These are phyloP conservation scores for Umbelopsis sp. DNA, from an alignment of 371 early-diverging fungal species.

Conservation along the genomic window DNA sequence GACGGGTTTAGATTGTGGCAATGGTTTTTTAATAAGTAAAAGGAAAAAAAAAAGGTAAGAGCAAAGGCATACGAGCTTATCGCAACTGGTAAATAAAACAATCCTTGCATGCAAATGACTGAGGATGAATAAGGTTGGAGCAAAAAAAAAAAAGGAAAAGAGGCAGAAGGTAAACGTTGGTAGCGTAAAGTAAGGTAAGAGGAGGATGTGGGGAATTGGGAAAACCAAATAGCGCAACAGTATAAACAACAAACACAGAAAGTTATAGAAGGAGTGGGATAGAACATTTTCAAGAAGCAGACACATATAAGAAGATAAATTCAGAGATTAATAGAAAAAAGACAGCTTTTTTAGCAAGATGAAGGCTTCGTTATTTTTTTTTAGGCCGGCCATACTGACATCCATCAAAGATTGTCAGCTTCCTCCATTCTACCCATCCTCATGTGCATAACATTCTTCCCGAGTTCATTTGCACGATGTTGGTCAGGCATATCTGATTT, in stretches of 20 bases:
- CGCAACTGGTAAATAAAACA: too few species aligned
- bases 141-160: not conserved
- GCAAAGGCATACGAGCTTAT: too few species aligned
- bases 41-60: too few species aligned
- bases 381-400: not conserved
- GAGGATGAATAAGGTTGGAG: too few species aligned
- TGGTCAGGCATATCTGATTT: constrained; percentile 4
- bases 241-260: not conserved
- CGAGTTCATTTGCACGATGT: constrained; percentile 4
- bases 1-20: not conserved
- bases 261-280: too few species aligned
- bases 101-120: too few species aligned
- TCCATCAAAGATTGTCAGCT: constrained; percentile 14
- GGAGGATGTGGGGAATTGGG: not conserved
- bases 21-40: not conserved
- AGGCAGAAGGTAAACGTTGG: not conserved
- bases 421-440: constrained; percentile 18
- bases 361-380: too few species aligned
- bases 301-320: too few species aligned
- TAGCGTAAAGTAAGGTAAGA: not conserved
- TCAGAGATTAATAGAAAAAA: too few species aligned
- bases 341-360: too few species aligned
- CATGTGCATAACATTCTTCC: constrained; percentile 14
- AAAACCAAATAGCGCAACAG: not conserved
- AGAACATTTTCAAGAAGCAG: too few species aligned